Percentiles rank a stretch among this genome's conserved stretches.
Conservation (phyloP, 1,139 yeast genomes). For the Pichia sp. region DNA sequence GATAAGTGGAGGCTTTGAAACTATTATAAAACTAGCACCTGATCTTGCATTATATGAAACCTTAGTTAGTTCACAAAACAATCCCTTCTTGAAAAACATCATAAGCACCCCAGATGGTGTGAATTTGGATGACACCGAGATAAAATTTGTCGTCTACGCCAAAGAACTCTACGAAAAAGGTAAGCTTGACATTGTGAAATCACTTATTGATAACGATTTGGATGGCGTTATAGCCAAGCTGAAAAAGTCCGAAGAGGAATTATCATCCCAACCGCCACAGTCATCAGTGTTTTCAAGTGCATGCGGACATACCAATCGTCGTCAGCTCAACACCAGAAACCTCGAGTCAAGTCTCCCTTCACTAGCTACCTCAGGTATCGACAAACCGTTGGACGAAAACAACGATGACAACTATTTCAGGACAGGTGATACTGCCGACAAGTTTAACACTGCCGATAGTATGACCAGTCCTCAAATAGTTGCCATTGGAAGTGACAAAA, state of each 20-base stretch:
- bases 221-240: background rate
- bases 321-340: no score
- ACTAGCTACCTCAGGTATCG: background rate
- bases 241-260: background rate
- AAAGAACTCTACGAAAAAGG: slow-evolving; percentile 49
- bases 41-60: slow-evolving; percentile 39
- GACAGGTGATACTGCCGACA: background rate
- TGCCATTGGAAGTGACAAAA: slow-evolving; percentile 1
- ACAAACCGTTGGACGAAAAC: background rate
- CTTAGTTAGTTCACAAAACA: slow-evolving; percentile 26
- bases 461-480: slow-evolving; percentile 5
- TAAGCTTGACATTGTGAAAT: slow-evolving; percentile 33
- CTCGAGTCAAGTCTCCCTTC: background rate
- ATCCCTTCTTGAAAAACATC: slow-evolving; percentile 20
- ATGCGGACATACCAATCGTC: no score
- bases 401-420: background rate
- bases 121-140: slow-evolving; percentile 33
- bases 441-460: background rate
- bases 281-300: background rate
- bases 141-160: slow-evolving; percentile 53
- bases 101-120: slow-evolving; percentile 4
- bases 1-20: slow-evolving; percentile 48
- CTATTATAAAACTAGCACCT: slow-evolving; percentile 54
- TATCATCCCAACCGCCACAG: background rate
- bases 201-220: slow-evolving; percentile 25